These are phyloP conservation scores for Scheffersomyces lignosus DNA, from an alignment of 805 yeast species.

Conservation along the genomic window DNA sequence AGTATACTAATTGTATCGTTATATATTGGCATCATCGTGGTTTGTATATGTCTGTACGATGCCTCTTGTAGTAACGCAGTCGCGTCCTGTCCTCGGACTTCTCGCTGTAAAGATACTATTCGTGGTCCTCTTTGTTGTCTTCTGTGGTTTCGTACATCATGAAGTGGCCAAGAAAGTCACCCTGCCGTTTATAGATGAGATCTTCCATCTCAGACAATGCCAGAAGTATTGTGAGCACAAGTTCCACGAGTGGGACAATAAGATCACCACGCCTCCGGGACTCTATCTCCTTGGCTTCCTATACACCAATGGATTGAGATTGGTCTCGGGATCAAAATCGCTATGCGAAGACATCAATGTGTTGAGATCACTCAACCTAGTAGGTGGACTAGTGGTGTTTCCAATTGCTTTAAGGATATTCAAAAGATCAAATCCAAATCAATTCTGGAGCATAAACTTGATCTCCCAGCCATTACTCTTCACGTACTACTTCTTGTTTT, in stretches of 20 bases:
- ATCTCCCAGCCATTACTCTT: slow-evolving; percentile 67
- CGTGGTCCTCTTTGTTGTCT: too few species aligned
- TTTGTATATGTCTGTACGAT: too few species aligned
- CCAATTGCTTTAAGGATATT: slow-evolving; percentile 45
- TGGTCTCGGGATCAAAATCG: slow-evolving; percentile 33
- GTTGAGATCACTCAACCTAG: slow-evolving; percentile 52
- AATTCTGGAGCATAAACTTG: slow-evolving; percentile 28
- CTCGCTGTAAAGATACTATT: too few species aligned
- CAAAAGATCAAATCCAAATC: slow-evolving; percentile 10
- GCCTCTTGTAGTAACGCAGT: too few species aligned
- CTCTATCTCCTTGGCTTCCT: slow-evolving; percentile 54
- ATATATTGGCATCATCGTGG: too few species aligned
- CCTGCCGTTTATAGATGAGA: slow-evolving; percentile 66
- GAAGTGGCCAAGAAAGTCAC: slow-evolving; percentile 15
- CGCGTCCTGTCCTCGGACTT: too few species aligned
- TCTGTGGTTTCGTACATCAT: slow-evolving; percentile 12
- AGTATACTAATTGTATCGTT: too few species aligned
- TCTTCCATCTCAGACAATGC: slow-evolving; percentile 83
- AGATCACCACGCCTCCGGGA: slow-evolving; percentile 97
- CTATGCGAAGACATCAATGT: slow-evolving; percentile 18
- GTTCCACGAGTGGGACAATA: slow-evolving; percentile 75
- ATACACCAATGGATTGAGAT: slow-evolving; percentile 37
- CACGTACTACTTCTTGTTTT: slow-evolving; percentile 74
- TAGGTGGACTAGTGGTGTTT: slow-evolving; percentile 60
- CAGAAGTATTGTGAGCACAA: slow-evolving; percentile 60